Evolutionary conservation across 108 stramenopile genomes (phyloP).

Genomic region (Cyclotella kingstonii): DNA sequence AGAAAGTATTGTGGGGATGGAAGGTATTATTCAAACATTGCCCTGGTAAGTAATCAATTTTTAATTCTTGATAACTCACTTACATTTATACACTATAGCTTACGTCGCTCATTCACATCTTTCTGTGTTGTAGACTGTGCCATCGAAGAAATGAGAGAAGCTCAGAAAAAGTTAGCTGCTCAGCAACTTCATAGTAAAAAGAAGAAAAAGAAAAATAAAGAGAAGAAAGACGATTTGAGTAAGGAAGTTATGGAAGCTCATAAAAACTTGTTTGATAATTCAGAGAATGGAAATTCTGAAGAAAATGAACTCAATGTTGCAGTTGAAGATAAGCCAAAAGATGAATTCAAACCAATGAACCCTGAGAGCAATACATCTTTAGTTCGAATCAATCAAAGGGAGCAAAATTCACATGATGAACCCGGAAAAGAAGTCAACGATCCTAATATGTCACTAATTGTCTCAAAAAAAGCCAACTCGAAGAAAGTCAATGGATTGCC

Average conservation of each 20-base stretch:
- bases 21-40: constrained; percentile 38
- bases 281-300: too few species aligned
- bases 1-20: constrained; percentile 42
- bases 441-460: background rate
- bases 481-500: constrained; percentile 44
- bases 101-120: background rate
- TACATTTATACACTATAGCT: background rate
- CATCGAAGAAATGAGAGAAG: constrained; percentile 40
- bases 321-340: too few species aligned
- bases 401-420: background rate
- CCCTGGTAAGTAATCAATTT: constrained; percentile 8
- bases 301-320: too few species aligned
- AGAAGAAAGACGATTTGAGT: constrained; percentile 6
- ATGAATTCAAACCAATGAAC: too few species aligned
- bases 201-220: constrained; percentile 17
- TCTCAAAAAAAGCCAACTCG: constrained; percentile 7
- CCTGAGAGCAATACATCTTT: too few species aligned
- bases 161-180: constrained; percentile 22
- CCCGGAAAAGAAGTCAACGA: background rate
- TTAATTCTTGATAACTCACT: background rate
- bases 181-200: constrained; percentile 3
- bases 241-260: constrained; percentile 15
- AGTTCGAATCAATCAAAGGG: too few species aligned
- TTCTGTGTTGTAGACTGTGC: constrained; percentile 19
- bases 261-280: too few species aligned